These are phyloP conservation scores for Ceratopteris richardii DNA, from an alignment of 75 land plant species.

Conservation along the genomic window DNA sequence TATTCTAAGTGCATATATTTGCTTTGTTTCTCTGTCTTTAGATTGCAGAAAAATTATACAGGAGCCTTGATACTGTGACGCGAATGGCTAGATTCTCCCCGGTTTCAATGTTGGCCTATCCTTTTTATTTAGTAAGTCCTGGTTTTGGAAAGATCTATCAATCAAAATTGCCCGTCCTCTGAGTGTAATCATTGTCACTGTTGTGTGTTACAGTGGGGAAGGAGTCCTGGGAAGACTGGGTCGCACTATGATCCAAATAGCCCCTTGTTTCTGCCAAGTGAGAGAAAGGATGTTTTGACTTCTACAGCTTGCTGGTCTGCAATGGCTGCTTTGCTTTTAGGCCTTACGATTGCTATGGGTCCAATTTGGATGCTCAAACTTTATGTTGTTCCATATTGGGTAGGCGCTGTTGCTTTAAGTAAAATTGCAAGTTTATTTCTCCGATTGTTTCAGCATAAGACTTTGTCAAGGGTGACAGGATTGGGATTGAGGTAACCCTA, in stretches of 20 bases:
- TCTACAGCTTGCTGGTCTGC: constrained; percentile 77
- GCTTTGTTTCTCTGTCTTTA: constrained; percentile 16
- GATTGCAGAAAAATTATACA: constrained; percentile 57
- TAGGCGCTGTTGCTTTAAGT: constrained; percentile 11
- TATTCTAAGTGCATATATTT: no score
- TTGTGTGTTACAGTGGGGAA: constrained; percentile 54
- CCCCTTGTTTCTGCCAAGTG: constrained; percentile 53
- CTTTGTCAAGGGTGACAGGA: no score
- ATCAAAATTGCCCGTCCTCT: no score
- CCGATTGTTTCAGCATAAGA: no score
- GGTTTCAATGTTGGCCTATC: constrained; percentile 64
- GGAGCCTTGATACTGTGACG: constrained; percentile 36
- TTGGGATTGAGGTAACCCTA: no score
- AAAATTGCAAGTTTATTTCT: constrained; percentile 1
- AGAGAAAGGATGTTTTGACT: constrained; percentile 55
- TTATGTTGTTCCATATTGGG: constrained; percentile 83
- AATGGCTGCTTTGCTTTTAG: constrained; percentile 52
- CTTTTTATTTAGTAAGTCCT: constrained; percentile 66
- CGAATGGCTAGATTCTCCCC: constrained; percentile 49
- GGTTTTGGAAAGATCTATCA: no score
- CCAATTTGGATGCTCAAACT: constrained; percentile 63
- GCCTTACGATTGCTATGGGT: constrained; percentile 40
- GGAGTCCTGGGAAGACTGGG: constrained; percentile 83
- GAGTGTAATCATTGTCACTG: no score
- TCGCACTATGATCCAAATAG: constrained; percentile 86